Conservation (phyloP, 768 basidiomycete species). For the Tricholoma flavovirens region DNA sequence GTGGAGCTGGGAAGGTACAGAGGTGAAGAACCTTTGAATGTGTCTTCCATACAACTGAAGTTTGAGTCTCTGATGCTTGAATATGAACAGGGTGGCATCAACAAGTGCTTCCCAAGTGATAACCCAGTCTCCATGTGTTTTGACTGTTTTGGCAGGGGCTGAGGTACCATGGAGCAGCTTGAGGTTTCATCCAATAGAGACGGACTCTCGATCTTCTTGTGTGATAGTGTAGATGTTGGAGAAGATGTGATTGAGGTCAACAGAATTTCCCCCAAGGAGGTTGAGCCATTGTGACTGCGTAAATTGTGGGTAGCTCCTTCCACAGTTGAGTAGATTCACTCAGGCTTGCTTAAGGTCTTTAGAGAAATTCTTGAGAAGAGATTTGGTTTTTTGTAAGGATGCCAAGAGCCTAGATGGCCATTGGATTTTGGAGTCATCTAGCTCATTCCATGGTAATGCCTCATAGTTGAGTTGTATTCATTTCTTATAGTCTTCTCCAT, state of each 20-base stretch:
- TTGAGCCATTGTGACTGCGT: too few relatives aligned
- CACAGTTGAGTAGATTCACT: too few relatives aligned
- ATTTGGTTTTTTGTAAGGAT: too few relatives aligned
- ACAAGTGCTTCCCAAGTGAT: background rate
- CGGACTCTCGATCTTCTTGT: background rate
- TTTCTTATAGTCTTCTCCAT: background rate
- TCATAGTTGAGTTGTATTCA: background rate
- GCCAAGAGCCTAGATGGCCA: too few relatives aligned
- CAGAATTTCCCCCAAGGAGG: background rate
- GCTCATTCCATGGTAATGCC: background rate
- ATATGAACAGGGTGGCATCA: background rate
- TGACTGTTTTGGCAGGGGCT: background rate
- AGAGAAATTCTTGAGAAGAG: too few relatives aligned
- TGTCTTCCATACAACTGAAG: background rate
- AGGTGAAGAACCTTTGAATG: constrained; percentile 10
- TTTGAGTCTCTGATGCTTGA: too few relatives aligned
- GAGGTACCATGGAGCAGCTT: background rate
- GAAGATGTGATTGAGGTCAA: background rate
- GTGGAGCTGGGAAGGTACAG: constrained; percentile 1
- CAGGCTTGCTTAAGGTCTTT: too few relatives aligned
- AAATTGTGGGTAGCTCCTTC: too few relatives aligned
- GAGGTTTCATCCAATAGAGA: background rate
- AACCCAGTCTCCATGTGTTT: background rate
- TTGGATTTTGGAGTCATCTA: too few relatives aligned
- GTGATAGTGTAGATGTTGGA: background rate